Percentiles rank a stretch among this genome's conserved stretches.
Conservation (phyloP, 1,284 basidiomycete genomes). For the Singerocomus rubriflavus region DNA sequence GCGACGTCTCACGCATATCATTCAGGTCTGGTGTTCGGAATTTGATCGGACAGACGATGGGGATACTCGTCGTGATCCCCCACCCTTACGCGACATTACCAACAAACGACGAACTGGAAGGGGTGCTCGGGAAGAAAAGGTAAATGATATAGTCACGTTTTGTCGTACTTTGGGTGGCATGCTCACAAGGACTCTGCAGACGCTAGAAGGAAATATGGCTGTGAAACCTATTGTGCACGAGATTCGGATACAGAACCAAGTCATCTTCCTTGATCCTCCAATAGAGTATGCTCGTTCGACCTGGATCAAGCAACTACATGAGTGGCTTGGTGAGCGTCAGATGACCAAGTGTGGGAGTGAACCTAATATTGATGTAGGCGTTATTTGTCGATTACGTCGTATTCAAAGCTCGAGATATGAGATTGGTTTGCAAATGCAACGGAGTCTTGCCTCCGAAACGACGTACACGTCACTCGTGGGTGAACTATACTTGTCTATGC, state of each 20-base stretch:
- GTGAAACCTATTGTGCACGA: constrained; percentile 89
- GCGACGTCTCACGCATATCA: constrained; percentile 76
- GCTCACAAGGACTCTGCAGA: constrained; percentile 36
- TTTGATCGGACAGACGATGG: constrained; percentile 74
- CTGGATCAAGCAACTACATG: constrained; percentile 91
- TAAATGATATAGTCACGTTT: constrained; percentile 29
- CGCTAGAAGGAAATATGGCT: constrained; percentile 65
- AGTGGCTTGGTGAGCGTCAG: constrained; percentile 69
- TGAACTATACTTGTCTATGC: constrained; percentile 7
- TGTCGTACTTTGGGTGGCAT: background rate
- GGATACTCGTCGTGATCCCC: constrained; percentile 52
- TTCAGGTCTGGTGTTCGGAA: constrained; percentile 85
- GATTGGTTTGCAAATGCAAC: constrained; percentile 87
- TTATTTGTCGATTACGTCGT: constrained; percentile 85
- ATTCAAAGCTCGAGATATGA: constrained; percentile 96
- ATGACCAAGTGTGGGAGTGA: constrained; percentile 36
- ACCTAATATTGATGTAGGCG: constrained; percentile 42
- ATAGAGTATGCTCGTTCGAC: constrained; percentile 90
- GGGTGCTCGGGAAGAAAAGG: constrained; percentile 72
- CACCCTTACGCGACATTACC: constrained; percentile 50
- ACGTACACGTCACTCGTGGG: constrained; percentile 82
- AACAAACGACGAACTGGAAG: constrained; percentile 67
- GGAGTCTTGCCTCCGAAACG: constrained; percentile 57
- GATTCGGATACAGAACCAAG: constrained; percentile 96
- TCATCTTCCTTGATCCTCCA: constrained; percentile 97